phyloP scores from a whole-genome alignment of 116 monocot genomes.

The Dioscorea cayenensis region DNA sequence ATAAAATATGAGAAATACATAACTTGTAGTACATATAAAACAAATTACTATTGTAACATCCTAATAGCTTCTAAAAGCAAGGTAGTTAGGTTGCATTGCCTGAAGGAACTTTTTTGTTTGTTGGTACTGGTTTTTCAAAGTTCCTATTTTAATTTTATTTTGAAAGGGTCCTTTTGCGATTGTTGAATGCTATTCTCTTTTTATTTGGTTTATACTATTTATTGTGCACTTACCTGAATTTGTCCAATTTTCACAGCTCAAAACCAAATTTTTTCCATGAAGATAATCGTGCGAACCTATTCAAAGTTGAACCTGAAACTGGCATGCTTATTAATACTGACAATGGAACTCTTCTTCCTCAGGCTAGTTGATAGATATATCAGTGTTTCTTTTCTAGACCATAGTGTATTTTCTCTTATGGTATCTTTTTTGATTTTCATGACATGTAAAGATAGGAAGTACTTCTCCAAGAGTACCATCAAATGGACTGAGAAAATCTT shows the following conservation, averaged over 20 bases:
- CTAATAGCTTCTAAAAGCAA: too few species aligned
- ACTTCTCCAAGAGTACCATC: constrained; percentile 42
- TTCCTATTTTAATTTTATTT: too few species aligned
- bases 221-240: too few species aligned
- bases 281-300: constrained; percentile 73
- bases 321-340: constrained; percentile 94
- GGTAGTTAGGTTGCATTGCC: too few species aligned
- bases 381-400: neutral
- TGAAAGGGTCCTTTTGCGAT: too few species aligned
- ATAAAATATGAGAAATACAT: too few species aligned
- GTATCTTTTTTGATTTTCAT: constrained; percentile 17
- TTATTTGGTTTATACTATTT: too few species aligned
- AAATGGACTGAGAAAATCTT: constrained; percentile 32
- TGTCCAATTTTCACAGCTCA: constrained; percentile 32
- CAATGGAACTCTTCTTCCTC: constrained; percentile 64
- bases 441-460: constrained; percentile 55
- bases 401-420: constrained; percentile 1
- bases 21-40: too few species aligned
- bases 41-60: too few species aligned
- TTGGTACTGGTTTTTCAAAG: too few species aligned
- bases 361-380: constrained; percentile 35
- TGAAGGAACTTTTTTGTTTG: too few species aligned
- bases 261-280: constrained; percentile 95
- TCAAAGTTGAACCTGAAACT: constrained; percentile 94
- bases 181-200: too few species aligned